phyloP scores from a whole-genome alignment of 345 rosid species.

The Firmiana major region DNA sequence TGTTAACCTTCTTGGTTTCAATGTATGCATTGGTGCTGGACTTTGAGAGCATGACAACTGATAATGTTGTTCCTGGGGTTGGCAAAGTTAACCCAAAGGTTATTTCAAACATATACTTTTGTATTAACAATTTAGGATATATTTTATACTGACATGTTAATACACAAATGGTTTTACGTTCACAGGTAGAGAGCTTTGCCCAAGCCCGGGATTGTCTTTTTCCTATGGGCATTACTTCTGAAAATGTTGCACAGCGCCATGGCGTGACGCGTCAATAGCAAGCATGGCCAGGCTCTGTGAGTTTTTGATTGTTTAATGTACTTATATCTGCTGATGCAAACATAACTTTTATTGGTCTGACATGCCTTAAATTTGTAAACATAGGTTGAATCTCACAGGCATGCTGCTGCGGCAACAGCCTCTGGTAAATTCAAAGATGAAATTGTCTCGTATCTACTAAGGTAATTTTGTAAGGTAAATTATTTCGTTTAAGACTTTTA shows the following conservation, averaged over 20 bases:
- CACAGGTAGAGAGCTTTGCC: slow-evolving; percentile 53
- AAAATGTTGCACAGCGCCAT: slow-evolving; percentile 80
- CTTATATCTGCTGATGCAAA: slow-evolving; percentile 6
- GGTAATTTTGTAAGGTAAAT: slow-evolving; percentile 35
- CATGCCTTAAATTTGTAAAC: slow-evolving; percentile 15
- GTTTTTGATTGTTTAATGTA: slow-evolving; percentile 11
- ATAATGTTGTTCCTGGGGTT: slow-evolving; percentile 23
- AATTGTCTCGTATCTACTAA: slow-evolving; percentile 79
- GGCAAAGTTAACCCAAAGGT: slow-evolving; percentile 60
- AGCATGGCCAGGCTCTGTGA: slow-evolving; percentile 92
- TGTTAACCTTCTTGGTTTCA: slow-evolving; percentile 15
- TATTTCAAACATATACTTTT: slow-evolving; percentile 20
- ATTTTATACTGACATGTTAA: not conserved
- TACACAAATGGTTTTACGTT: slow-evolving; percentile 11
- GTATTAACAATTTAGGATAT: not conserved
- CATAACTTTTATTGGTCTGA: slow-evolving; percentile 6
- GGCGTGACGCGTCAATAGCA: slow-evolving; percentile 86
- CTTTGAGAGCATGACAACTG: slow-evolving; percentile 81
- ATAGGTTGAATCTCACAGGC: slow-evolving; percentile 91
- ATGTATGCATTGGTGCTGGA: slow-evolving; percentile 84
- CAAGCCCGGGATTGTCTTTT: slow-evolving; percentile 91
- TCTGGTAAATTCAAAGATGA: slow-evolving; percentile 92
- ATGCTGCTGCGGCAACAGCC: slow-evolving; percentile 82
- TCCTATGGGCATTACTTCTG: slow-evolving; percentile 96
- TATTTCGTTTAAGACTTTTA: not conserved